phyloP scores from a whole-genome alignment of 805 yeast genomes.

The Limtongozyma cylindracea region DNA sequence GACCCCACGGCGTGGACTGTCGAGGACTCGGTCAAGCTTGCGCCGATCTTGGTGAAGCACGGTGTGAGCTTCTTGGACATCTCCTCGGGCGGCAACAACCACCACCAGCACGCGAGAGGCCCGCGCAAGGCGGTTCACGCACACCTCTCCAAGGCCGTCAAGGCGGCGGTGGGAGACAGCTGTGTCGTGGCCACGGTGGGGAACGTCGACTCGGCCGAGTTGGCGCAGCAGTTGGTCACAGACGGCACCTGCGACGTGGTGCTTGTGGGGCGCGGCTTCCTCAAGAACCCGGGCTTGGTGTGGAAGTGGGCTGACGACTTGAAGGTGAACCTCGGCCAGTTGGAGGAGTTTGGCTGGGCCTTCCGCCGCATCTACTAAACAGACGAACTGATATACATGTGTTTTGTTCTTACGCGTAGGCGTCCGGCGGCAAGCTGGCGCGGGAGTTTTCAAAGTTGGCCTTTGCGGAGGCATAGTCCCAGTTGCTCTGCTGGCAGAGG shows the following conservation, averaged over 20 bases:
- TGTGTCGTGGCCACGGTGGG: conserved; percentile 2
- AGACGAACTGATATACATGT: too few species aligned
- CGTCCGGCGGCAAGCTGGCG: conserved; percentile 18
- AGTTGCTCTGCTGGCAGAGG: conserved; percentile 71
- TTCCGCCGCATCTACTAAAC: too few species aligned
- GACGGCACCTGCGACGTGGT: conserved; percentile 6
- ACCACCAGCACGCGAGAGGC: too few species aligned
- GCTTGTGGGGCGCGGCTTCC: conserved; percentile 12
- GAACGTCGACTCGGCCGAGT: conserved; percentile 13
- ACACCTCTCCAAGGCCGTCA: conserved; percentile 7
- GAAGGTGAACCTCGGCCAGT: too few species aligned
- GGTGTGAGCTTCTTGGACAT: conserved; percentile 7
- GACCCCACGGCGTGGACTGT: conserved; percentile 8
- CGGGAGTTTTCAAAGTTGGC: conserved; percentile 45
- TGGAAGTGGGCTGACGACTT: conserved; percentile 10
- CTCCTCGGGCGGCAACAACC: too few species aligned
- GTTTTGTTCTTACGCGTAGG: too few species aligned
- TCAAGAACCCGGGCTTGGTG: conserved; percentile 18
- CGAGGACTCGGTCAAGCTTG: conserved; percentile 11
- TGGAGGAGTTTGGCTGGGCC: too few species aligned
- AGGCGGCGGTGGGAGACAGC: conserved; percentile 5
- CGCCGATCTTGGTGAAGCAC: conserved; percentile 13
- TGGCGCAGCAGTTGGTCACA: conserved; percentile 13
- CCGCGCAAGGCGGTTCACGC: too few species aligned
- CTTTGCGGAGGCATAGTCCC: conserved; percentile 52